phyloP scores from a whole-genome alignment of 352 stramenopile genomes.

The Pythium aquatile region DNA sequence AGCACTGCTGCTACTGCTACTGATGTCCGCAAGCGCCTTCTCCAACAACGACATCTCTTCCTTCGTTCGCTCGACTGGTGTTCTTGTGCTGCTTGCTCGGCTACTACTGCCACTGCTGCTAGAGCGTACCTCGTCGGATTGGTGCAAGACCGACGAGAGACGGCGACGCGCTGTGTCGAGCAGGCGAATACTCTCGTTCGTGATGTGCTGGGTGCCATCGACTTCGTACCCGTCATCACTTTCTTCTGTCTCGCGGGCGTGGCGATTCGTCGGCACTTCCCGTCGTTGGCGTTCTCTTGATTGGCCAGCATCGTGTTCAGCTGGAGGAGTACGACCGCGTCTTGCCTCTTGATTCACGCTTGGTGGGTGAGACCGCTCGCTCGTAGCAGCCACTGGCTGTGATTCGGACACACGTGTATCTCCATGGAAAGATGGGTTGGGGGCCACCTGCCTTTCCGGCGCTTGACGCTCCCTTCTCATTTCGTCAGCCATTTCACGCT shows the following conservation, averaged over 20 bases:
- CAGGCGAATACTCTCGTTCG: constrained; percentile 23
- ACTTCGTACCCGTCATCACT: constrained; percentile 1
- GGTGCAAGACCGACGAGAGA: constrained; percentile 28
- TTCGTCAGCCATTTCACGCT: constrained; percentile 8
- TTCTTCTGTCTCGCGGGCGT: background rate
- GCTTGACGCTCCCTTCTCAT: background rate
- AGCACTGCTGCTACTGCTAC: constrained; percentile 51
- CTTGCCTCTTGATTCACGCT: background rate
- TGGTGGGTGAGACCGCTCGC: background rate
- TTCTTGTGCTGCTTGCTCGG: constrained; percentile 38
- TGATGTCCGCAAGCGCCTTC: constrained; percentile 65
- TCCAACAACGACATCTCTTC: constrained; percentile 64
- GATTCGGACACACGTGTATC: background rate
- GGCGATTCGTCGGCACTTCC: background rate
- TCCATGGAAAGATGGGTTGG: background rate
- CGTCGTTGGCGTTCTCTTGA: background rate
- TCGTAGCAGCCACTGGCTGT: background rate
- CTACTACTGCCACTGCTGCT: constrained; percentile 37
- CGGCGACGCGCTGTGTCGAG: constrained; percentile 25
- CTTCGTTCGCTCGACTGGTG: constrained; percentile 49
- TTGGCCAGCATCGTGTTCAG: background rate
- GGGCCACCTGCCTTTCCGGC: background rate
- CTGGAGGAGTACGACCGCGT: background rate
- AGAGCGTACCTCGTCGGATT: constrained; percentile 22
- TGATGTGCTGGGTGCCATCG: constrained; percentile 16